These are phyloP conservation scores for Candida tallmaniae DNA, from an alignment of 805 yeast genomes.

Conservation along the genomic window DNA sequence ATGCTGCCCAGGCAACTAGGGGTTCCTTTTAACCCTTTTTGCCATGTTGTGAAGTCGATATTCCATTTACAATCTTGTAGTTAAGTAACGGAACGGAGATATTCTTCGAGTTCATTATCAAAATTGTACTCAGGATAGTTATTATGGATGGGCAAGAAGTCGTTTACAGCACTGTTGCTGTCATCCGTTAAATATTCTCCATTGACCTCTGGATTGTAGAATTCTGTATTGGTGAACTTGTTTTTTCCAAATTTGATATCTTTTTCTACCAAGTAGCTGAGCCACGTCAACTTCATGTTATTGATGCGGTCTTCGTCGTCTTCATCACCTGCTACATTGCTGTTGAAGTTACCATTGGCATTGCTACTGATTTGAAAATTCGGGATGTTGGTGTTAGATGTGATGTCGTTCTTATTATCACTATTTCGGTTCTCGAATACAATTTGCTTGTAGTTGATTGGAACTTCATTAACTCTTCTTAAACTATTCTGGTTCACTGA, in stretches of 20 bases:
- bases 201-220: not conserved
- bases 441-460: conserved; percentile 24
- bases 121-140: too few species aligned
- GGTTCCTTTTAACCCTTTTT: too few species aligned
- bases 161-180: conserved; percentile 6
- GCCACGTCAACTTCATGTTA: conserved; percentile 24
- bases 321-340: conserved; percentile 26
- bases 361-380: conserved; percentile 23
- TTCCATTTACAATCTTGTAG: too few species aligned
- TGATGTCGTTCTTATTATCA: conserved; percentile 31
- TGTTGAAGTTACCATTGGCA: conserved; percentile 16
- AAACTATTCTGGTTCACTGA: conserved; percentile 20
- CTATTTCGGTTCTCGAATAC: conserved; percentile 36
- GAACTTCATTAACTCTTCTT: conserved; percentile 19
- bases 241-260: conserved; percentile 33
- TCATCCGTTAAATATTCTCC: conserved; percentile 13
- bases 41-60: too few species aligned
- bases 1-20: too few species aligned
- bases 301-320: conserved; percentile 18
- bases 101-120: too few species aligned
- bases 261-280: conserved; percentile 33
- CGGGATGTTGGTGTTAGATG: conserved; percentile 25
- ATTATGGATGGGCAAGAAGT: conserved; percentile 10
- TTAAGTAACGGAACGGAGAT: too few species aligned
- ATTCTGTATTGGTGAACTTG: conserved; percentile 8